phyloP scores from a whole-genome alignment of 345 rosid genomes.

The Balakata baccata region DNA sequence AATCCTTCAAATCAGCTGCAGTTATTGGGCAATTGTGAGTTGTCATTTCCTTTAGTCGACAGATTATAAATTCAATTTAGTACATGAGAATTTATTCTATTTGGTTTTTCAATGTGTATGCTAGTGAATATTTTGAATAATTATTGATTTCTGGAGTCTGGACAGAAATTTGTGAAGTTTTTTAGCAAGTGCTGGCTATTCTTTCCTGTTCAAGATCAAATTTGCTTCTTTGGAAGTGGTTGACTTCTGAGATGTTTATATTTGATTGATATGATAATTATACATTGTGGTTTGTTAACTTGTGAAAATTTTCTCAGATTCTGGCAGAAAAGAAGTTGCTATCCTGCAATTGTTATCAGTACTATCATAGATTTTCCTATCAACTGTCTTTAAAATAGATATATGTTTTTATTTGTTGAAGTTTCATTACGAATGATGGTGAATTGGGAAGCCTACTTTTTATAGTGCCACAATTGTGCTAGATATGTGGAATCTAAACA shows the following conservation, averaged over 20 bases:
- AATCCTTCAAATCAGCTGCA: conserved; percentile 67
- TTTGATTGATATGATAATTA: background rate
- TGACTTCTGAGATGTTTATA: background rate
- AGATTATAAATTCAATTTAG: conserved; percentile 8
- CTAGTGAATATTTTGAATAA: background rate
- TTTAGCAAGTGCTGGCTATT: too few relatives aligned
- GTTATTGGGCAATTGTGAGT: conserved; percentile 63
- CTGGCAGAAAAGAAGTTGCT: too few relatives aligned
- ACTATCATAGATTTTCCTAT: too few relatives aligned
- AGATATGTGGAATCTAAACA: background rate
- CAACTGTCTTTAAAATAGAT: too few relatives aligned
- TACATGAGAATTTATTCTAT: background rate
- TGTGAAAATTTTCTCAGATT: background rate
- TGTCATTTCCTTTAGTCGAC: conserved; percentile 20
- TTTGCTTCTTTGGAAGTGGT: background rate
- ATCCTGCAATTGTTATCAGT: too few relatives aligned
- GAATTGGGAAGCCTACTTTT: background rate
- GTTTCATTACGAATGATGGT: background rate
- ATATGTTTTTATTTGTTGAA: too few relatives aligned
- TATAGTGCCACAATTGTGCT: background rate
- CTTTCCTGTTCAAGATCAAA: background rate
- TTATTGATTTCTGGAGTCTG: background rate
- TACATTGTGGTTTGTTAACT: background rate
- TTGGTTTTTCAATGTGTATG: background rate
- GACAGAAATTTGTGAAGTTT: background rate